Base-by-base conservation (phyloP, 345 rosid species). In the Bruguiera parviflora region DNA sequence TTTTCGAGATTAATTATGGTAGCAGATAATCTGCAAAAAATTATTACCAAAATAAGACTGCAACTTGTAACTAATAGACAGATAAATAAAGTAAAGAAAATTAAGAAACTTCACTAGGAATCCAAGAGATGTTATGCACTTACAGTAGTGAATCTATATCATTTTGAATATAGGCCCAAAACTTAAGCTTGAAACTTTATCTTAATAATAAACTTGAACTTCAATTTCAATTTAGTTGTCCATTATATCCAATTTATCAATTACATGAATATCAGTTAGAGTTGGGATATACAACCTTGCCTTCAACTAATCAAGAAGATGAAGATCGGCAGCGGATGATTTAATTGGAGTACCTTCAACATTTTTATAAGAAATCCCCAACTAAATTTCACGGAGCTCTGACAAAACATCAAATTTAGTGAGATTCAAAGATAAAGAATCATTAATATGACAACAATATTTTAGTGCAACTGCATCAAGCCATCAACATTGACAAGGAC, bases 401-500 rank as follows among this genome's bases (percentile, higher is more conserved):
- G 99, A 95, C 72, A 92, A 72, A 55, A 95, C 99, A 80, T 95
- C 97, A 43, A 95, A 86, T 79, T 95, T 95, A 67, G 99, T 95
- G 70, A 95, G 92, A 76, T 95, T 95, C 39, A 95, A 84, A 24
- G 99, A 90, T 22, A 97, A 85, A 74, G 92, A 90, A 35, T 96
- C 97, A 71, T 95, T 92, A 71, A 95, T 87, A 74, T 87, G 96
- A 78, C 96, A 92, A 75, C 88, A 79, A 76, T 76, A 95, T 73
- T 76, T 90, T 78, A 92, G 76, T 5, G 97, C 97, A 80, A 95
- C 99, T 60, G 92, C 66, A 81, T 95, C 99, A 8, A 95, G 97
- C 97, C 99, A 95, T 51, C 97, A 97, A 75, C 99, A 95, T 62
- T 96, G 96, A 43, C 97, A 93, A 78, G 99, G 99, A 53, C 97